These are phyloP conservation scores for Cadophora gregata DNA, from an alignment of 2,329 filamentous ascomycete genomes.

Conservation along the genomic window DNA sequence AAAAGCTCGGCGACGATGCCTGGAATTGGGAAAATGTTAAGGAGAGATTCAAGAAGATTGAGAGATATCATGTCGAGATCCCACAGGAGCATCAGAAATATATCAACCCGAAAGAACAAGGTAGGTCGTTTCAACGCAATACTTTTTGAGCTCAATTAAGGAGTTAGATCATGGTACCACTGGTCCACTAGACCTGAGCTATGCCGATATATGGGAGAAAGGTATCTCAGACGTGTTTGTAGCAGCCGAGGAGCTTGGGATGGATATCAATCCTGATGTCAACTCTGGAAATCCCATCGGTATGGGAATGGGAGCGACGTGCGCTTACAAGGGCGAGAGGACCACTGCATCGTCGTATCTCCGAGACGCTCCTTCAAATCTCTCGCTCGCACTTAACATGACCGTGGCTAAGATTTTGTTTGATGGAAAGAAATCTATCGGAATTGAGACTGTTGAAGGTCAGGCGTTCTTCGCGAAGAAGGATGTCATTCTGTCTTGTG, in stretches of 20 bases:
- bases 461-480: slow-evolving; percentile 41
- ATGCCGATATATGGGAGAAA: slow-evolving; percentile 55
- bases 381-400: slow-evolving; percentile 57
- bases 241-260: slow-evolving; percentile 55
- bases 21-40: slow-evolving; percentile 62
- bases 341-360: slow-evolving; percentile 60
- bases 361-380: slow-evolving; percentile 51
- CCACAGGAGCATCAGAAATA: slow-evolving; percentile 52
- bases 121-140: slow-evolving; percentile 25
- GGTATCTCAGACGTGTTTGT: slow-evolving; percentile 54
- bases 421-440: slow-evolving; percentile 52
- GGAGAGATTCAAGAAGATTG: slow-evolving; percentile 56
- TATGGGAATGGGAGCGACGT: slow-evolving; percentile 56
- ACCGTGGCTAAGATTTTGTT: slow-evolving; percentile 56
- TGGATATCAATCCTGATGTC: slow-evolving; percentile 58
- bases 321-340: slow-evolving; percentile 54
- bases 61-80: slow-evolving; percentile 56
- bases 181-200: slow-evolving; percentile 56
- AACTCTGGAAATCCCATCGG: slow-evolving; percentile 65
- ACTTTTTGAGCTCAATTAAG: neutral
- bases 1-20: slow-evolving; percentile 57
- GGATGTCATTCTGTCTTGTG: slow-evolving; percentile 57
- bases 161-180: slow-evolving; percentile 53
- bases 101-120: slow-evolving; percentile 49
- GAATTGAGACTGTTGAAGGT: slow-evolving; percentile 51